Percentiles rank a stretch among this genome's conserved stretches.
phyloP scores from a whole-genome alignment of 2,329 filamentous ascomycete species.

The Gnomoniopsis sp. region DNA sequence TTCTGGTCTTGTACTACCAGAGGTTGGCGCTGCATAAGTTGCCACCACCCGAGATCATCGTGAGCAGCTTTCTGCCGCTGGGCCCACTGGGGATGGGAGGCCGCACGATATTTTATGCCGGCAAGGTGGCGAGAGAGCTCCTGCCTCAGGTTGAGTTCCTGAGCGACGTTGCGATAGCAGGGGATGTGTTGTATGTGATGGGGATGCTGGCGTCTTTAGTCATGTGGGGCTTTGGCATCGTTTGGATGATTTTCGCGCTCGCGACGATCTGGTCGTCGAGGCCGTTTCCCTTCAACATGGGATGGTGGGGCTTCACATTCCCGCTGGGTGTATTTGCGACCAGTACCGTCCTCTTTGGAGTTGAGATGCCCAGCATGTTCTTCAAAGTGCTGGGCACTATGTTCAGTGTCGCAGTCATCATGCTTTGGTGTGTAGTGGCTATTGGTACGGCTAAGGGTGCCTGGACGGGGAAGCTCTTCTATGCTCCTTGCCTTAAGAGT shows the following conservation, averaged over 20 bases:
- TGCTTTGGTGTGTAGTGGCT: conserved; percentile 41
- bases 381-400: conserved; percentile 39
- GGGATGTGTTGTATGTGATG: conserved; percentile 33
- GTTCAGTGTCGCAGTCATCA: conserved; percentile 36
- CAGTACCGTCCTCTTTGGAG: conserved; percentile 36
- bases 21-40: conserved; percentile 64
- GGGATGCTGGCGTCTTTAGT: conserved; percentile 37
- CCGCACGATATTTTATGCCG: conserved; percentile 42
- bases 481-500: conserved; percentile 40
- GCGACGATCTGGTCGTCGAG: conserved; percentile 29
- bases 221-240: conserved; percentile 32
- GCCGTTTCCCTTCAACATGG: conserved; percentile 34
- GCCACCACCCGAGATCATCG: conserved; percentile 62
- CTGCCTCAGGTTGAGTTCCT: background rate
- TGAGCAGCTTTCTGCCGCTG: conserved; percentile 59
- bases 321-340: conserved; percentile 36
- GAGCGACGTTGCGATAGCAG: background rate
- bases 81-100: conserved; percentile 62
- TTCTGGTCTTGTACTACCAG: conserved; percentile 67
- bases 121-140: background rate
- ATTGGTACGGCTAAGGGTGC: conserved; percentile 35
- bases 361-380: conserved; percentile 39
- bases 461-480: conserved; percentile 40
- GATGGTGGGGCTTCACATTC: conserved; percentile 38
- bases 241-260: conserved; percentile 32